phyloP scores from a whole-genome alignment of 2,329 filamentous ascomycete genomes.

The Grosmannia penicillata region DNA sequence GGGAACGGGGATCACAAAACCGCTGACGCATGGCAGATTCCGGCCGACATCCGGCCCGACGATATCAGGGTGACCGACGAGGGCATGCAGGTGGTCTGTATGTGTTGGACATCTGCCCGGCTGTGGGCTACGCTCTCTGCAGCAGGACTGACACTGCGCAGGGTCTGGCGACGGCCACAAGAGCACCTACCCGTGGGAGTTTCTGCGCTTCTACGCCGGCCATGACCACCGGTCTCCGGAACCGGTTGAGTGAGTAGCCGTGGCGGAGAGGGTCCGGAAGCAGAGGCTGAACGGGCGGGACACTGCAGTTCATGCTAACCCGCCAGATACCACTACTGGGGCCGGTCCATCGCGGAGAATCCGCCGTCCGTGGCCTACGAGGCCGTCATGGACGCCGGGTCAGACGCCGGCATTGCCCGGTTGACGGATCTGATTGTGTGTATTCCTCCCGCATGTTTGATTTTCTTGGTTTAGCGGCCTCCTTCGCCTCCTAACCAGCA shows the following conservation, averaged over 20 bases:
- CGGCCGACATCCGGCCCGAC: constrained; percentile 23
- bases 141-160: constrained; percentile 17
- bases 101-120: constrained; percentile 6
- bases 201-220: constrained; percentile 35
- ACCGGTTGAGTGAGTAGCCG: constrained; percentile 16
- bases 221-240: constrained; percentile 19
- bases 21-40: constrained; percentile 24
- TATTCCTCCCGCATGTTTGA: constrained; percentile 1
- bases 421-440: constrained; percentile 45
- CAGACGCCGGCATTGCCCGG: constrained; percentile 38
- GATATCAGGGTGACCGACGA: constrained; percentile 18
- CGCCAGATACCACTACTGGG: constrained; percentile 15
- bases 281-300: no score
- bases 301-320: background rate
- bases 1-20: no score
- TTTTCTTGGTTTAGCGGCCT: background rate
- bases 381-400: constrained; percentile 37
- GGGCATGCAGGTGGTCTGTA: constrained; percentile 36
- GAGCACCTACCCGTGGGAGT: constrained; percentile 52
- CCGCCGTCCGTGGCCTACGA: constrained; percentile 47
- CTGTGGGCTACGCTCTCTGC: no score
- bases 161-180: constrained; percentile 54
- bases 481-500: background rate
- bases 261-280: no score
- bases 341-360: constrained; percentile 19